phyloP scores from a whole-genome alignment of 2,329 filamentous ascomycete genomes.

The Fusarium aywerte region DNA sequence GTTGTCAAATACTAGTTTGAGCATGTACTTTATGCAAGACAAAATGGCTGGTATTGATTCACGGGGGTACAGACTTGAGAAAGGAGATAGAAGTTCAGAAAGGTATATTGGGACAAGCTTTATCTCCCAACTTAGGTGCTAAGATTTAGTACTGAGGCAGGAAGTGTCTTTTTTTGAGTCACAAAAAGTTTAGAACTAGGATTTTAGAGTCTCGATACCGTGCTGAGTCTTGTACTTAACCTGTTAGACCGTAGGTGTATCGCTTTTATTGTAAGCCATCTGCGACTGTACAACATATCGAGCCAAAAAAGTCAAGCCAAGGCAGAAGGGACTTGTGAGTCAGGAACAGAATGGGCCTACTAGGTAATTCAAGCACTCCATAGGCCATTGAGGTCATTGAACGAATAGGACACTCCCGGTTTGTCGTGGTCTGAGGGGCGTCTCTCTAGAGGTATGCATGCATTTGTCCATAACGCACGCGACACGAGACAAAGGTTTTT shows the following conservation, averaged over 20 bases:
- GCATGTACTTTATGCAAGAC: neutral
- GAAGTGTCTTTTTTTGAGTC: neutral
- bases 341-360: conserved; percentile 10
- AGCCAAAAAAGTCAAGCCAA: neutral
- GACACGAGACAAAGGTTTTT: conserved; percentile 19
- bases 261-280: neutral
- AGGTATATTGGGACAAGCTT: neutral
- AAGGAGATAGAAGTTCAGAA: neutral
- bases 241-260: neutral
- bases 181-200: neutral
- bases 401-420: conserved; percentile 34
- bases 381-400: conserved; percentile 7
- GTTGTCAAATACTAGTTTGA: neutral
- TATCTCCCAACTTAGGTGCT: neutral
- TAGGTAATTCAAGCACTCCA: neutral
- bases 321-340: neutral
- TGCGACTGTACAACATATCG: conserved; percentile 1
- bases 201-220: too few species aligned
- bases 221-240: neutral
- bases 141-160: neutral
- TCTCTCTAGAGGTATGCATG: neutral
- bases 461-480: conserved; percentile 27
- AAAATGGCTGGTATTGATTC: too few species aligned
- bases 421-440: conserved; percentile 35
- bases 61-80: neutral